phyloP scores from a whole-genome alignment of 352 stramenopile species.

The Paralagenidium karlingii region DNA sequence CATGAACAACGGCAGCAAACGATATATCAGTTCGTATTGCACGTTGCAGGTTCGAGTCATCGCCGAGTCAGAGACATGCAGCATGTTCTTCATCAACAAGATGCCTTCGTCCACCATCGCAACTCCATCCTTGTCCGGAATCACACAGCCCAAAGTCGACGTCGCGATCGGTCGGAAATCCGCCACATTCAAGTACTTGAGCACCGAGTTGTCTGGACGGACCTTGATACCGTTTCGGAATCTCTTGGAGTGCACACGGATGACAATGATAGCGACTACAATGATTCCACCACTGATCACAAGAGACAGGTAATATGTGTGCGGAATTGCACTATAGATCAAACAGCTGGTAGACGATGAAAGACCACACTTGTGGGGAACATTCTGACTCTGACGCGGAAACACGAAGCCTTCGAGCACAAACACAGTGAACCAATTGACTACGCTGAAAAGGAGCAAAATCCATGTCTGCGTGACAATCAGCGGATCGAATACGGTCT shows the following conservation, averaged over 20 bases:
- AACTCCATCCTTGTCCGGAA: background rate
- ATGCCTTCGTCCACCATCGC: conserved; percentile 7
- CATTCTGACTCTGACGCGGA: too few relatives aligned
- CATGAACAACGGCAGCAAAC: conserved; percentile 5
- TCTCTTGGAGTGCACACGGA: background rate
- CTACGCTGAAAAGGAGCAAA: conserved; percentile 6
- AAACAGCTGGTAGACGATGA: conserved; percentile 9
- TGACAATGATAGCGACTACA: conserved; percentile 3
- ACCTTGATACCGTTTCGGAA: conserved; percentile 1
- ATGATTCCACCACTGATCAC: conserved; percentile 5
- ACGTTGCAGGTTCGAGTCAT: conserved; percentile 8
- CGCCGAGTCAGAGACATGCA: conserved; percentile 5
- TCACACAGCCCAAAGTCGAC: conserved; percentile 1
- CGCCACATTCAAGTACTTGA: conserved; percentile 5
- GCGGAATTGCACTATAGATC: conserved; percentile 2
- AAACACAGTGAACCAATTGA: conserved; percentile 11
- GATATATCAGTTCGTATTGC: conserved; percentile 11
- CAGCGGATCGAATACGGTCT: conserved; percentile 9
- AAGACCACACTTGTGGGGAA: conserved; percentile 3
- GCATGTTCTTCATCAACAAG: conserved; percentile 12
- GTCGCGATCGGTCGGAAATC: conserved; percentile 1
- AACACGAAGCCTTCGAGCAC: conserved; percentile 9
- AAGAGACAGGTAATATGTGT: conserved; percentile 8
- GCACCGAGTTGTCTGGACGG: conserved; percentile 2
- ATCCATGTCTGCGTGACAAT: conserved; percentile 9